Conservation (phyloP, 2,329 filamentous ascomycete species). For the Stagonosporopsis rhizophila region DNA sequence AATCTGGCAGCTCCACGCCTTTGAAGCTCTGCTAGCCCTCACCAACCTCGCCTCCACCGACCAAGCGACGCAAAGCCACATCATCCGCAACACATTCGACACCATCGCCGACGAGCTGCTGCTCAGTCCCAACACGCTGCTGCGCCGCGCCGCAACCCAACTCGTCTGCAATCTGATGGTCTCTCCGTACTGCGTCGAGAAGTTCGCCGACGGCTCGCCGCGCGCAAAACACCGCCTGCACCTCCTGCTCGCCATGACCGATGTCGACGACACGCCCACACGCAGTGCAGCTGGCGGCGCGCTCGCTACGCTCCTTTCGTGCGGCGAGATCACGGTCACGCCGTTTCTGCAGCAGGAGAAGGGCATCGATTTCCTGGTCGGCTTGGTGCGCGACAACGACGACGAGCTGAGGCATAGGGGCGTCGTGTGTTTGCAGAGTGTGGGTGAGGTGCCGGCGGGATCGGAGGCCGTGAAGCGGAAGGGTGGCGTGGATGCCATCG, state of each 20-base stretch:
- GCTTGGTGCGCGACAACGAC: constrained; percentile 74
- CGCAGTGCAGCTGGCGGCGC: constrained; percentile 87
- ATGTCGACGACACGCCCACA: constrained; percentile 81
- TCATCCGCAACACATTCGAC: constrained; percentile 76
- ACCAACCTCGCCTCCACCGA: constrained; percentile 88
- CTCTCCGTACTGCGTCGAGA: constrained; percentile 68
- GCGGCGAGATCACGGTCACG: constrained; percentile 74
- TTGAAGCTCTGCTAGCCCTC: constrained; percentile 88
- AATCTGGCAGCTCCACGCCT: constrained; percentile 80
- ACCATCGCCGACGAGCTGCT: constrained; percentile 80
- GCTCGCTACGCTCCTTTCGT: constrained; percentile 78
- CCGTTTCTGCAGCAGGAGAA: constrained; percentile 71
- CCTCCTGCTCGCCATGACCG: constrained; percentile 84
- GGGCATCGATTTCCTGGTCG: constrained; percentile 80
- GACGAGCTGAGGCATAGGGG: constrained; percentile 74
- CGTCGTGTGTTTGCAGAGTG: constrained; percentile 75
- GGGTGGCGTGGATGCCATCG: constrained; percentile 72
- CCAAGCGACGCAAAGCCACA: constrained; percentile 67
- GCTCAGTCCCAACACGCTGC: constrained; percentile 74
- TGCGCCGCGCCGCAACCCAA: constrained; percentile 85
- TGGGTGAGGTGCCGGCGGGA: constrained; percentile 65
- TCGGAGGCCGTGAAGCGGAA: constrained; percentile 56
- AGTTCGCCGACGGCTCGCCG: constrained; percentile 71
- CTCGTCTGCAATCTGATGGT: constrained; percentile 90
- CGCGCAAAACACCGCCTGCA: constrained; percentile 78